A percentile compares a stretch with the other conserved stretches of the same genome.
Evolutionary conservation across 2,329 filamentous ascomycete species (phyloP).

Genomic region (Epichloe aotearoae): DNA sequence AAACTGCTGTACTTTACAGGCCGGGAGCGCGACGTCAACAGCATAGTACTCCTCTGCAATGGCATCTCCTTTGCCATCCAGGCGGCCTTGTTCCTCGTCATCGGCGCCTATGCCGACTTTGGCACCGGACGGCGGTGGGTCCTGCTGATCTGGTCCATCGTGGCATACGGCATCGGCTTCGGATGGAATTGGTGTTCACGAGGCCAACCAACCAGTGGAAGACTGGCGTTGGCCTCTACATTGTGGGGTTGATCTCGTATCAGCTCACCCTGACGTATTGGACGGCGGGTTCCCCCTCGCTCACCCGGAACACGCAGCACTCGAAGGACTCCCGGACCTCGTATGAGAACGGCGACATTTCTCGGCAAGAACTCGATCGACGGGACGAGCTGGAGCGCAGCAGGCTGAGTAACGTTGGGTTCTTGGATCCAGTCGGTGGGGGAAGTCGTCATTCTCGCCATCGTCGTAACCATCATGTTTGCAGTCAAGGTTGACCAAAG

Average conservation of each 20-base stretch:
- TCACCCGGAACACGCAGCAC: constrained; percentile 23
- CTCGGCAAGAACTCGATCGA: constrained; percentile 45
- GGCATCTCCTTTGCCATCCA: constrained; percentile 57
- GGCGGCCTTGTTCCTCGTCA: constrained; percentile 39
- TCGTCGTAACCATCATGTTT: constrained; percentile 52
- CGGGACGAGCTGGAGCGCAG: constrained; percentile 51
- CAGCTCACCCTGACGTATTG: constrained; percentile 57
- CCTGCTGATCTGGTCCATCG: constrained; percentile 43
- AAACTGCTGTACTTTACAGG: constrained; percentile 43
- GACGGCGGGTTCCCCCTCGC: constrained; percentile 38
- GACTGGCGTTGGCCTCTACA: constrained; percentile 47
- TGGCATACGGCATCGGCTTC: constrained; percentile 52
- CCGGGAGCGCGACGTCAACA: constrained; percentile 44
- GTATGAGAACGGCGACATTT: constrained; percentile 32
- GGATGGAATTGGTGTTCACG: constrained; percentile 55
- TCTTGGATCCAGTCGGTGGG: constrained; percentile 48
- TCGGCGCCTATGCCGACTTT: constrained; percentile 47
- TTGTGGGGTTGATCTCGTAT: constrained; percentile 52
- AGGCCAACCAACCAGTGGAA: constrained; percentile 40
- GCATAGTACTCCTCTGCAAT: constrained; percentile 51
- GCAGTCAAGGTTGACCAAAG: constrained; percentile 45
- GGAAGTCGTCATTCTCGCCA: constrained; percentile 49
- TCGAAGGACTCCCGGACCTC: constrained; percentile 19
- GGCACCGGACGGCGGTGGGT: constrained; percentile 51
- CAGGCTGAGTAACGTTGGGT: constrained; percentile 48